phyloP scores from a whole-genome alignment of 2,329 filamentous ascomycete species.

The Diaporthe ilicicola region DNA sequence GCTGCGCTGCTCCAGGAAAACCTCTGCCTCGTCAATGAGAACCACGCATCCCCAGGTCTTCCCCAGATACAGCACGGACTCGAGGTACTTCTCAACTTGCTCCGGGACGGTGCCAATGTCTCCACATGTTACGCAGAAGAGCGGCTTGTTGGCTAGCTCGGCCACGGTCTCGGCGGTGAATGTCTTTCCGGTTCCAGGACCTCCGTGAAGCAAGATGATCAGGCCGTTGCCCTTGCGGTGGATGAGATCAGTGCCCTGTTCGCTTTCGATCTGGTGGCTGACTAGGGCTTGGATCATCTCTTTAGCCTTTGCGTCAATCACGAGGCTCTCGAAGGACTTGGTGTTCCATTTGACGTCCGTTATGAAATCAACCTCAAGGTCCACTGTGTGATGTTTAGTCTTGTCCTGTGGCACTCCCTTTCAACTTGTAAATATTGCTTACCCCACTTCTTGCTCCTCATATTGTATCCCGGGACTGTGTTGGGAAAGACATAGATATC shows the following conservation, averaged over 20 bases:
- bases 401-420: background rate
- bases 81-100: conserved; percentile 43
- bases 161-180: conserved; percentile 48
- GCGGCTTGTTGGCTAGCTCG: conserved; percentile 44
- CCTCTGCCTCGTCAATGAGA: conserved; percentile 50
- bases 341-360: conserved; percentile 36
- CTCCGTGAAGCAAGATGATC: conserved; percentile 45
- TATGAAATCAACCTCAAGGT: conserved; percentile 37
- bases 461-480: background rate
- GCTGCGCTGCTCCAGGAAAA: conserved; percentile 47
- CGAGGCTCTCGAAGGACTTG: conserved; percentile 35
- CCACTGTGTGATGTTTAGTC: background rate
- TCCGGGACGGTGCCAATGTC: conserved; percentile 45
- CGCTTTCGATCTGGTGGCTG: conserved; percentile 35
- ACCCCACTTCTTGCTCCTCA: conserved; percentile 7
- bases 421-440: rapidly evolving
- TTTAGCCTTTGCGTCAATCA: conserved; percentile 37
- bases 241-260: conserved; percentile 44
- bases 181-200: conserved; percentile 47
- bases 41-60: conserved; percentile 35
- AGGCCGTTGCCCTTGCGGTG: conserved; percentile 46
- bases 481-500: background rate
- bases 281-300: conserved; percentile 42
- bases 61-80: conserved; percentile 40
- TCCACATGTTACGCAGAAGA: conserved; percentile 48